Evolutionary conservation across 441 rosid species (phyloP), one percentile per base, ranked within the genome.

Genomic region (Syzygium malaccense): DNA sequence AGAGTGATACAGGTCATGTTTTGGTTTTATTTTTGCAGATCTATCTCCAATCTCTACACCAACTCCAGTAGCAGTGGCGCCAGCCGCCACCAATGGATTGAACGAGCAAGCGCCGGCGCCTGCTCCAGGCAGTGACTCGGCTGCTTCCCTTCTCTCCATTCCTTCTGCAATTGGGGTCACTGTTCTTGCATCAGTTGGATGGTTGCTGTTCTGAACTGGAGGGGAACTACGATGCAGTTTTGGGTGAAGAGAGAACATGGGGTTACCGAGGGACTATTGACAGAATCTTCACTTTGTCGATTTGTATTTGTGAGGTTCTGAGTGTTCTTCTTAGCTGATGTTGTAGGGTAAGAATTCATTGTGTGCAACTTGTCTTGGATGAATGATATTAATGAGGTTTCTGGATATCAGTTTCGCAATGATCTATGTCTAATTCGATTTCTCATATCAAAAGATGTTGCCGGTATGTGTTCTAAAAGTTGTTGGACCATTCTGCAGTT

Each of bases 21-120:
- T 19, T 48, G n/a, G 45, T 58, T 3, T 64, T 18, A 75, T 30
- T 32, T 37, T 84, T 88, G 85, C 89, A 92, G 93, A 56, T 80
- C 6, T 32, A 83, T 66, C 89, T 14, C 87, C 87, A 55, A 17
- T 54, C 84, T 8, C 86, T 57, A 28, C 87, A 54, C 87, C 92
- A 68, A 30, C 89, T 33, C 41, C 91, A 51, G 17, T 56, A 11
- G 80, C 87, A 13, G 86, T 66, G 28, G 87, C 86, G 14, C 93
- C 94, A 1, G 33, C 89, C 1, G 23, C 71, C 30, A 10, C 79
- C 6, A 13, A 23, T 0, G 91, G 91, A 54, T 71, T 58, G 14
- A 89, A 71, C 20, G 88, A 55, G 26, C 86, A 7, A 20, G 91
- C 91, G 1, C 94, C 93, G 13, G 88, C 91, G 32, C 94, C 92